Percentiles rank a stretch among this genome's conserved stretches.
Evolutionary conservation across 2,329 filamentous ascomycete genomes (phyloP).

Genomic region (Phialophora macrospora): DNA sequence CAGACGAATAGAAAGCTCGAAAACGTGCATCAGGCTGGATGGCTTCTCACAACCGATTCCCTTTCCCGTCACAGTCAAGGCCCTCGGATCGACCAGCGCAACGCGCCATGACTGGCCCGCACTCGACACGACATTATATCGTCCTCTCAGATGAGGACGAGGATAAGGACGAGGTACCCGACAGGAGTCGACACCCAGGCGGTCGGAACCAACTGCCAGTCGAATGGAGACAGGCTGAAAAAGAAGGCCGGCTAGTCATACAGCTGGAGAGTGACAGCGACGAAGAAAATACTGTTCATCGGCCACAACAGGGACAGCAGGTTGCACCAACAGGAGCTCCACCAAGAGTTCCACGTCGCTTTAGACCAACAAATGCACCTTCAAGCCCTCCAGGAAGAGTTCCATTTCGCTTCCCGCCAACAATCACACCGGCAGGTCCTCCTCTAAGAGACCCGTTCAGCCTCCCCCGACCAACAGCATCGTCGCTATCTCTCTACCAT

Average conservation of each 20-base stretch:
- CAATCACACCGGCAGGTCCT: not conserved
- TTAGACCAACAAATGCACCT: not conserved
- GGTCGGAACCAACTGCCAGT: not conserved
- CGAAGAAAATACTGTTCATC: not conserved
- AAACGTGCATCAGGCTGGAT: not conserved
- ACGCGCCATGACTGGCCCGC: not conserved
- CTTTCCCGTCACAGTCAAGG: not conserved
- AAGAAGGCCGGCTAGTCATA: not conserved
- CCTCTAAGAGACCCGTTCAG: not conserved
- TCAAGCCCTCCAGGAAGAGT: not conserved
- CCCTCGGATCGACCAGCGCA: not conserved
- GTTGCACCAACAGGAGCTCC: not conserved
- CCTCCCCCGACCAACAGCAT: not conserved
- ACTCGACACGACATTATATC: not conserved
- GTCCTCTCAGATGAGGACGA: not conserved
- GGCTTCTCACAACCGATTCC: not conserved
- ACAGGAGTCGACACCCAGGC: not conserved
- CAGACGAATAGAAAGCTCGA: not conserved
- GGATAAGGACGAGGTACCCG: not conserved
- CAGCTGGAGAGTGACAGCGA: slow-evolving; percentile 6
- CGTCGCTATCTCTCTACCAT: not conserved
- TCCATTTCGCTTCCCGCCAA: not conserved
- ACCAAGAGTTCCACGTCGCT: not conserved
- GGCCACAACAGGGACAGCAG: not conserved
- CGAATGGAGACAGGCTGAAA: not conserved